A percentile compares a stretch with the other conserved stretches of the same genome.
These are phyloP conservation scores for Phytopythium montanum DNA, from an alignment of 352 stramenopile genomes.

Conservation along the genomic window DNA sequence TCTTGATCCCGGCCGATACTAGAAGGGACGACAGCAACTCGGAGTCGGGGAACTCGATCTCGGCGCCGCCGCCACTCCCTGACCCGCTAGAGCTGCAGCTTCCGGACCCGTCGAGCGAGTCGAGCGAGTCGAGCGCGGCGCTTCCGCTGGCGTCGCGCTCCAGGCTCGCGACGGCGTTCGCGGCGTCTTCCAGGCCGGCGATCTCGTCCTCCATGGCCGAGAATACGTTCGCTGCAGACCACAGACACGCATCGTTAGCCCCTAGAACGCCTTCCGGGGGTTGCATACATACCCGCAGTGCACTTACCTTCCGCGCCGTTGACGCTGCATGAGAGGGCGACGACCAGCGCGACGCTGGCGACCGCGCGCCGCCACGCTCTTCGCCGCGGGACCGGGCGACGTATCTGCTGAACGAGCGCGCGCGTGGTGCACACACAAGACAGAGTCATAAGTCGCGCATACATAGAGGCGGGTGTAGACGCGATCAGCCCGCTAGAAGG, in stretches of 20 bases:
- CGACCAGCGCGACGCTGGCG: background rate
- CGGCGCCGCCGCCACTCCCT: slow-evolving; percentile 1
- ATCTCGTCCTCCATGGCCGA: slow-evolving; percentile 5
- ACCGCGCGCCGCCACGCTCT: background rate
- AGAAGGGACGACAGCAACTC: background rate
- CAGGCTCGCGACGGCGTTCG: slow-evolving; percentile 3
- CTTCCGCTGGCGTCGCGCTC: slow-evolving; percentile 1
- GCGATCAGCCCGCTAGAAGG: background rate
- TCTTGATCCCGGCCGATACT: background rate
- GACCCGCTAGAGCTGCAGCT: slow-evolving; percentile 2
- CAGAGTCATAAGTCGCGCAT: background rate
- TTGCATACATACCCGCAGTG: too few species aligned
- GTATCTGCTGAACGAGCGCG: background rate
- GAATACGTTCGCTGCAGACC: background rate
- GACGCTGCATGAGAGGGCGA: background rate
- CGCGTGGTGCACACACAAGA: background rate
- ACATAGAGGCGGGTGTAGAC: background rate
- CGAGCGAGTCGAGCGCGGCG: background rate
- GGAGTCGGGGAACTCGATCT: slow-evolving; percentile 5
- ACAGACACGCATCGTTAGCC: too few species aligned
- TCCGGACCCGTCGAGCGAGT: slow-evolving; percentile 1
- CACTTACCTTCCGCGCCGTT: background rate
- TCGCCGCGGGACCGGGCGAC: background rate
- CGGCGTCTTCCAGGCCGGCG: slow-evolving; percentile 2
- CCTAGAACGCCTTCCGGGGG: background rate